These are phyloP conservation scores for Meira nashicola DNA, from an alignment of 1,284 basidiomycete genomes.

Conservation along the genomic window DNA sequence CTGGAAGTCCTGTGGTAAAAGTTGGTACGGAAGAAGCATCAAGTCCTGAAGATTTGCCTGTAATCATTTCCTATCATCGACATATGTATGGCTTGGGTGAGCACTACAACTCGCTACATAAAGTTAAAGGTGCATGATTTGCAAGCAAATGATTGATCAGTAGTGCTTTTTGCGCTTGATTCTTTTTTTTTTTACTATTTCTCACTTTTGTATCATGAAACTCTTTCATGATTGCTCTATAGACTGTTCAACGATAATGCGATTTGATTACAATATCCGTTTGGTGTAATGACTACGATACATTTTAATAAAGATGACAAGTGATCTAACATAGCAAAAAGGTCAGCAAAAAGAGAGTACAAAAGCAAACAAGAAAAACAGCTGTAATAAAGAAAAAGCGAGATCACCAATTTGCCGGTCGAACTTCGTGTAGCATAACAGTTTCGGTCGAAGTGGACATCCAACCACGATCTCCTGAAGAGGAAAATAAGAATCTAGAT, in stretches of 20 bases:
- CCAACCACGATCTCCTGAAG: conserved; percentile 92
- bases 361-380: background rate
- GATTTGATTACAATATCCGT: background rate
- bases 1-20: conserved; percentile 67
- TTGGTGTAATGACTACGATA: background rate
- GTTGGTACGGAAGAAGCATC: conserved; percentile 64
- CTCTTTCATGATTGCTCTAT: too few species aligned
- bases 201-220: too few species aligned
- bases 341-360: background rate
- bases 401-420: background rate
- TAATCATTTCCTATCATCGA: conserved; percentile 41
- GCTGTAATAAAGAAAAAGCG: background rate
- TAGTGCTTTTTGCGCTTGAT: too few species aligned
- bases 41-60: conserved; percentile 8
- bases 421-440: conserved; percentile 44
- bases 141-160: too few species aligned
- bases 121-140: background rate
- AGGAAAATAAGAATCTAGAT: conserved; percentile 77
- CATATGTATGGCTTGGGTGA: conserved; percentile 51
- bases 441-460: conserved; percentile 53
- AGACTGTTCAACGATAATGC: background rate
- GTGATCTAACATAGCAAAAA: background rate
- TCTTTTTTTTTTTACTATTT: too few species aligned
- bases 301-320: background rate
- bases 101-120: conserved; percentile 48